Evolutionary conservation across 306 rosid species (phyloP), one percentile per base, ranked within the genome.

Genomic region (Rosa multiflora): DNA sequence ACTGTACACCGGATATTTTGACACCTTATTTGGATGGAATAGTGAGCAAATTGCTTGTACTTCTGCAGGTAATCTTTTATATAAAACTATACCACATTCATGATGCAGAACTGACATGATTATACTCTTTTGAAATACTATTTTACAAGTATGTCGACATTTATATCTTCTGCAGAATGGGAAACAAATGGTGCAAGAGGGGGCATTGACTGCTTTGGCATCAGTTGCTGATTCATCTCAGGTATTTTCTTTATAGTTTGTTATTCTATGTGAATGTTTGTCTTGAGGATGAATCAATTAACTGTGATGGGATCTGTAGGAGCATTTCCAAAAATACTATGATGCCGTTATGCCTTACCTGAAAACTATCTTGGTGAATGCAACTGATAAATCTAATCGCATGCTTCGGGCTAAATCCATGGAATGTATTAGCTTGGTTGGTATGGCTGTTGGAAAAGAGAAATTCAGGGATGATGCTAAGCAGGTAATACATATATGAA

Each of bases 181-280:
- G 66, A 96, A 93, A 85, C 99, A 96, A 87, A 93, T 96, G 99
- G 99, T 96, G 81, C 98, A 96, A 88, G 99, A 96, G 83, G 99
- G 99, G 43, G 99, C 99, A 67, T 85, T 96, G 82, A 96, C 99
- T 74, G 98, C 98, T 78, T 86, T 96, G 83, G 99, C 99, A 74
- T 96, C 99, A 49, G 99, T 93, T 76, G 99, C 99, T 9, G 99
- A 96, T 90, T 96, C 99, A 77, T 93, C 99, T 73, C 99, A 96
- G 99, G 99, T 93, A 84, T 75, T 51, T 77, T 66, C 5, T 32
- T 3, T 59, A 32, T 73, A 49, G 69, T 18, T n/a, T 74, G 12
- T 49, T 6, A 29, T 56, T 39, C 12, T 72, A 32, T 40, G 56
- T 72, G 13, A 7, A 6, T 63, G 20, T 63, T 61, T 72, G 49